Base-by-base conservation (phyloP, 805 yeast species). In the Kuraishia hungarica region DNA sequence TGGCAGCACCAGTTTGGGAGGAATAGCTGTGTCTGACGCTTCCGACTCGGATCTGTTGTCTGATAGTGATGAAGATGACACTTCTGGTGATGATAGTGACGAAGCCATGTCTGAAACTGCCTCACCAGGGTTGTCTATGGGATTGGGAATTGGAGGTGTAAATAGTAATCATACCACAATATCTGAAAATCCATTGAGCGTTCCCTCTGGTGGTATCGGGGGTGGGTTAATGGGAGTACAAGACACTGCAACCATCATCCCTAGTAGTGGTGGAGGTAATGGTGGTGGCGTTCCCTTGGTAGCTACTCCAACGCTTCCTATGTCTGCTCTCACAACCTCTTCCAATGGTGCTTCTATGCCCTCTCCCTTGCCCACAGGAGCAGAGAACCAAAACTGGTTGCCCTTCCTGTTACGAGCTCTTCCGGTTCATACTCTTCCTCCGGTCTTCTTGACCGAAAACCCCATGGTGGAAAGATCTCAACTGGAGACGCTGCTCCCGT, bases 401-500 rank as follows among this genome's bases (percentile, higher is more conserved):
- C 92, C 91, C 1, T 81, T 87, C 67, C 73, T 87, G 11, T 67
- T 87, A 26, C 70, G 92, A 56, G 80, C 84, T 48, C 79, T 86
- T 56, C 84, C 89, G 20, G 72, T 84, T 0, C 72, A 77, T 50
- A 78, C 87, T 0, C 81, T 87, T 11, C 93, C 96, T 0, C 71
- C 74, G 17, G 61, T 65, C 15, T 82, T 83, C 58, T 67, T 78
- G 48, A 57, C 70, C 13, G 69, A 72, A 20, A 74, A 69, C 54
- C 76, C 77, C 0, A 51, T 47, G 0, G 50, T 76, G 2, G 21
- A 62, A 1, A 61, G 56, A 13, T 56, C 54, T 0, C 60, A 63
- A 1, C 54, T 70, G 10, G 57, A 51, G 0, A 54, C 58, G 0
- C 26, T 68, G 0, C 50, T 75, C 6, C 74, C 75, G 2, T 59